Conservation (phyloP, 495 filamentous ascomycete genomes). For the Penicillium bovifimosum region DNA sequence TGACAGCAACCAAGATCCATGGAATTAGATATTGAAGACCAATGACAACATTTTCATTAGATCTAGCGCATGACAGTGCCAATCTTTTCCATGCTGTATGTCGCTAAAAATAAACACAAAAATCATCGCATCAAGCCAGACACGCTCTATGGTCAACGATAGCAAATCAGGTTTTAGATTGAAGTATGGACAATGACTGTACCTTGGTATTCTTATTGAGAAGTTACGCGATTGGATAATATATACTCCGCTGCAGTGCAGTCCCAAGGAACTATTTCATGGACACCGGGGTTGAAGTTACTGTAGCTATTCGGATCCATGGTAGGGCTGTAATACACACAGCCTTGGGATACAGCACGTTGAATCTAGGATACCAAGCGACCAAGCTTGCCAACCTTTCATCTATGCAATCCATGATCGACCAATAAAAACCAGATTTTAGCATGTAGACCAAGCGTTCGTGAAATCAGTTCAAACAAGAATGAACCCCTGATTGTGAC, state of each 20-base stretch:
- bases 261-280: neutral
- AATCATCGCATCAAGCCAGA: neutral
- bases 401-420: neutral
- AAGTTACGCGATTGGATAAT: conserved; percentile 11
- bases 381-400: neutral
- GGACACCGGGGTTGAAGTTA: neutral
- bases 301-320: neutral
- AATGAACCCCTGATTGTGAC: neutral
- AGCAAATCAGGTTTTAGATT: neutral
- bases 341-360: neutral
- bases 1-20: too few relatives aligned
- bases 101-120: neutral
- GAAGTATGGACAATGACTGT: neutral
- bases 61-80: too few relatives aligned
- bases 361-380: neutral
- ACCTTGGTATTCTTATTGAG: conserved; percentile 1
- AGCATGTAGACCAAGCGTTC: neutral
- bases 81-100: neutral
- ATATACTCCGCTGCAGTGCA: conserved; percentile 11
- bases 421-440: neutral
- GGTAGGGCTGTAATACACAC: neutral
- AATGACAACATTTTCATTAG: too few relatives aligned
- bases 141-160: neutral
- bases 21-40: too few relatives aligned
- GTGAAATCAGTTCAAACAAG: conserved; percentile 2